Conservation (phyloP, 495 filamentous ascomycete genomes). For the Lasiosphaeriaceae sp. region DNA sequence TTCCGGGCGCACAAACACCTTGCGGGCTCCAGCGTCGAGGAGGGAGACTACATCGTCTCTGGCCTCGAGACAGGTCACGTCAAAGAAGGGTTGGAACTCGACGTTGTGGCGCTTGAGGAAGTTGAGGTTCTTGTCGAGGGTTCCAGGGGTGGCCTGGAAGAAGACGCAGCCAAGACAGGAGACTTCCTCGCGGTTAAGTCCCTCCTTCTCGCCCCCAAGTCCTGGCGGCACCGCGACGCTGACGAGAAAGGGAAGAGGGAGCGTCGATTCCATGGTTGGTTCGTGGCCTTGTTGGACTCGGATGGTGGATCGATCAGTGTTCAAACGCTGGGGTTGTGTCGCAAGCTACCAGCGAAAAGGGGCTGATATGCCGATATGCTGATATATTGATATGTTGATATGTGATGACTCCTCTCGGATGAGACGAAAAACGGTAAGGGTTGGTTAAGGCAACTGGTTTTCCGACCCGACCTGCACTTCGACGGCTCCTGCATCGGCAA, state of each 20-base stretch:
- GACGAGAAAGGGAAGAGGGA: slow-evolving; percentile 55
- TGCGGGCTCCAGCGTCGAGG: slow-evolving; percentile 81
- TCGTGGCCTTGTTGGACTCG: background rate
- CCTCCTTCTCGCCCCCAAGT: slow-evolving; percentile 42
- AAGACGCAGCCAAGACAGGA: slow-evolving; percentile 75
- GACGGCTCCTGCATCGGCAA: slow-evolving; percentile 15
- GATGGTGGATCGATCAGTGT: no score
- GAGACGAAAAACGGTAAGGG: no score
- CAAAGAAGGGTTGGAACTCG: slow-evolving; percentile 66
- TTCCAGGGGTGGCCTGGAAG: slow-evolving; percentile 57
- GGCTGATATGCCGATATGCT: no score
- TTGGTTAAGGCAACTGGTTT: no score
- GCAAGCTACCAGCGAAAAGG: no score
- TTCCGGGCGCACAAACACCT: slow-evolving; percentile 72
- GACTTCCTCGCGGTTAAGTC: slow-evolving; percentile 64
- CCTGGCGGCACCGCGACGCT: slow-evolving; percentile 53
- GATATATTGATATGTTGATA: no score
- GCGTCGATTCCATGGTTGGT: slow-evolving; percentile 50
- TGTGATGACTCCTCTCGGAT: no score
- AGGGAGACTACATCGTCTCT: slow-evolving; percentile 70
- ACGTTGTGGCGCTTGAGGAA: slow-evolving; percentile 68
- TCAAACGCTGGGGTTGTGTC: no score
- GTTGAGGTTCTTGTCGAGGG: slow-evolving; percentile 54
- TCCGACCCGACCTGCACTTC: slow-evolving; percentile 8
- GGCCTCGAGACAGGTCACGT: slow-evolving; percentile 66